Conservation (phyloP, 2,329 filamentous ascomycete genomes). For the Metarhizium anisopliae region DNA sequence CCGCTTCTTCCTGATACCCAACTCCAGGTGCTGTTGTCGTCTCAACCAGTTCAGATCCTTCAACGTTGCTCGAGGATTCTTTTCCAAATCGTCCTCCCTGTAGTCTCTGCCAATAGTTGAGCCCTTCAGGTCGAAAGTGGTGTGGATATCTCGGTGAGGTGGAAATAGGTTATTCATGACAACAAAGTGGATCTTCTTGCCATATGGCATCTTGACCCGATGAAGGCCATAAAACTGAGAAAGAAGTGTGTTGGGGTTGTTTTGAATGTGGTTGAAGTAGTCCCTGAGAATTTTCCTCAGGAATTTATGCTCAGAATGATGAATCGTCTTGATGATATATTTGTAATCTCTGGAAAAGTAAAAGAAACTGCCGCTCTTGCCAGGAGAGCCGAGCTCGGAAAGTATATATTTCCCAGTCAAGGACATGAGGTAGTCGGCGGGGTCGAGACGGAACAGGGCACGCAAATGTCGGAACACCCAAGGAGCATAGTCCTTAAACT, state of each 20-base stretch:
- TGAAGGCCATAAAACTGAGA: conserved; percentile 98
- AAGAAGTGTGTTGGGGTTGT: conserved; percentile 92
- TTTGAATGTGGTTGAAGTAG: conserved; percentile 85
- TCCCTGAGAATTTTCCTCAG: conserved; percentile 76
- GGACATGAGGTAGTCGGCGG: conserved; percentile 96
- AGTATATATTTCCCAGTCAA: conserved; percentile 97
- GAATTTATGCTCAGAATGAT: conserved; percentile 88
- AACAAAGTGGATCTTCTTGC: conserved; percentile 97
- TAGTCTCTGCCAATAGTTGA: conserved; percentile 92
- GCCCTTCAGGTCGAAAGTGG: conserved; percentile 93
- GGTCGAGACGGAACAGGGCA: conserved; percentile 80
- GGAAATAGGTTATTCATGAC: conserved; percentile 99
- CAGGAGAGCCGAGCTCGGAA: conserved; percentile 91
- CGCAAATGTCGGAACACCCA: conserved; percentile 97
- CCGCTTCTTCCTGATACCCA: conserved; percentile 80
- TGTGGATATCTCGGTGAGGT: conserved; percentile 92
- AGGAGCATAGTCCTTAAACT: conserved; percentile 99
- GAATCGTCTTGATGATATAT: conserved; percentile 99
- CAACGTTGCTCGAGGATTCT: conserved; percentile 84
- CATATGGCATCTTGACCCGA: conserved; percentile 95
- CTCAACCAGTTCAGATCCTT: conserved; percentile 97
- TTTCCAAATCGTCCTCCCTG: conserved; percentile 74
- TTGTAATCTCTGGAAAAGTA: conserved; percentile 99
- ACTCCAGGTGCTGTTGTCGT: conserved; percentile 73
- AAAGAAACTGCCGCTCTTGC: conserved; percentile 98